Percentiles rank a stretch among this genome's conserved stretches.
phyloP scores from a whole-genome alignment of 192 early-diverging fungal genomes.

The Coemansia sp. region DNA sequence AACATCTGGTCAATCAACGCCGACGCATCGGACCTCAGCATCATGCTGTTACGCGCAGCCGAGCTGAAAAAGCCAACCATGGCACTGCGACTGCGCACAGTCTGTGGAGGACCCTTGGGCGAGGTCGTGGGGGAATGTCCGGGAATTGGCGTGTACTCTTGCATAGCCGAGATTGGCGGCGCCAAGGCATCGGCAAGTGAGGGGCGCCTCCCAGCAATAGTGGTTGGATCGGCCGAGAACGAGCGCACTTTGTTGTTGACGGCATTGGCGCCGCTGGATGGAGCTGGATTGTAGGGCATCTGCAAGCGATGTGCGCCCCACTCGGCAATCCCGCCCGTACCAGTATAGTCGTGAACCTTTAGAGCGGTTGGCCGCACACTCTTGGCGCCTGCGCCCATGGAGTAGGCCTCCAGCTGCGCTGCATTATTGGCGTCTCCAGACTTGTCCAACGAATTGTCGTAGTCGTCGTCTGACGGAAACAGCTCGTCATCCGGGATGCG shows the following conservation, averaged over 20 bases:
- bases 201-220: slow-evolving; percentile 32
- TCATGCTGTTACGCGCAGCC: slow-evolving; percentile 44
- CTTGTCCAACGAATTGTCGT: neutral
- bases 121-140: slow-evolving; percentile 19
- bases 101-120: slow-evolving; percentile 29
- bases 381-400: slow-evolving; percentile 16
- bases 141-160: slow-evolving; percentile 25
- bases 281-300: slow-evolving; percentile 37
- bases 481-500: slow-evolving; percentile 48
- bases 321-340: slow-evolving; percentile 54
- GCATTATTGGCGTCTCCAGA: neutral
- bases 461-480: slow-evolving; percentile 42
- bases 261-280: slow-evolving; percentile 9
- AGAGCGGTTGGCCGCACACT: slow-evolving; percentile 15
- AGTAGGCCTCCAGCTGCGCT: slow-evolving; percentile 25
- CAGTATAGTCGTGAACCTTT: slow-evolving; percentile 39
- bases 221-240: slow-evolving; percentile 41
- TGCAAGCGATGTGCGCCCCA: slow-evolving; percentile 53
- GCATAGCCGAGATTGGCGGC: slow-evolving; percentile 37
- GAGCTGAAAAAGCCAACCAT: neutral
- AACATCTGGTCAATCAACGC: slow-evolving; percentile 55
- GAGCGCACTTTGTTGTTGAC: slow-evolving; percentile 30
- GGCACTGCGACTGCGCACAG: slow-evolving; percentile 18
- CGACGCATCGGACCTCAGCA: slow-evolving; percentile 42
- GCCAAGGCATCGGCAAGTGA: slow-evolving; percentile 50